Evolutionary conservation across 1,139 yeast species (phyloP).

Genomic region (Geotrichum australiense): DNA sequence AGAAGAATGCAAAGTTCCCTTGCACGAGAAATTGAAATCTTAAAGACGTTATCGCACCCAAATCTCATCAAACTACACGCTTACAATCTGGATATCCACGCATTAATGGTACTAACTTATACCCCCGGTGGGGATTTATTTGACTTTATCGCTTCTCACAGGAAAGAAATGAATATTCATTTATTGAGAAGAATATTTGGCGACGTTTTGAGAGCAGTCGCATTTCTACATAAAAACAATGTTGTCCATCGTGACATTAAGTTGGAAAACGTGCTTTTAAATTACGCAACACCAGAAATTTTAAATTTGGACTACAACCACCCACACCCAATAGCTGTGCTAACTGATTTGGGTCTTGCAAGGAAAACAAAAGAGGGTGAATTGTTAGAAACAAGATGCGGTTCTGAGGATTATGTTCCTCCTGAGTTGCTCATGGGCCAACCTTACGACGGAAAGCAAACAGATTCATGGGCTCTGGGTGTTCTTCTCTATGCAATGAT

Average conservation of each 20-base stretch:
- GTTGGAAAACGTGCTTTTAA: slow-evolving; percentile 48
- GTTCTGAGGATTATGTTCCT: slow-evolving; percentile 91
- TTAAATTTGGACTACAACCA: slow-evolving; percentile 18
- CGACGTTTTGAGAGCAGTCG: slow-evolving; percentile 62
- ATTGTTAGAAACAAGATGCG: slow-evolving; percentile 76
- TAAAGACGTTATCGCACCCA: slow-evolving; percentile 33
- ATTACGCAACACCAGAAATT: slow-evolving; percentile 15
- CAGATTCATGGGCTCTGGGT: slow-evolving; percentile 93
- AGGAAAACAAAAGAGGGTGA: slow-evolving; percentile 56
- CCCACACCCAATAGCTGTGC: slow-evolving; percentile 44
- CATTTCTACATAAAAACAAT: slow-evolving; percentile 59
- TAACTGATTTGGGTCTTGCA: slow-evolving; percentile 87
- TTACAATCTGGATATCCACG: slow-evolving; percentile 31
- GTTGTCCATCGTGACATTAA: slow-evolving; percentile 86
- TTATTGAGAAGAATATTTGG: slow-evolving; percentile 52
- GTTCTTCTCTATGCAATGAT: slow-evolving; percentile 76
- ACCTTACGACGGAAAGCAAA: slow-evolving; percentile 80
- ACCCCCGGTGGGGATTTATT: slow-evolving; percentile 82
- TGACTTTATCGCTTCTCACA: slow-evolving; percentile 47
- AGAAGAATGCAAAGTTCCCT: slow-evolving; percentile 57
- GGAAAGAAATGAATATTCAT: slow-evolving; percentile 24
- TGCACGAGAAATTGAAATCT: slow-evolving; percentile 42
- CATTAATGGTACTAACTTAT: slow-evolving; percentile 60
- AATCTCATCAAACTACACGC: slow-evolving; percentile 40
- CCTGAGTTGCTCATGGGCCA: slow-evolving; percentile 89